phyloP scores from a whole-genome alignment of 2,329 filamentous ascomycete genomes.

The Aaosphaeria arxii region DNA sequence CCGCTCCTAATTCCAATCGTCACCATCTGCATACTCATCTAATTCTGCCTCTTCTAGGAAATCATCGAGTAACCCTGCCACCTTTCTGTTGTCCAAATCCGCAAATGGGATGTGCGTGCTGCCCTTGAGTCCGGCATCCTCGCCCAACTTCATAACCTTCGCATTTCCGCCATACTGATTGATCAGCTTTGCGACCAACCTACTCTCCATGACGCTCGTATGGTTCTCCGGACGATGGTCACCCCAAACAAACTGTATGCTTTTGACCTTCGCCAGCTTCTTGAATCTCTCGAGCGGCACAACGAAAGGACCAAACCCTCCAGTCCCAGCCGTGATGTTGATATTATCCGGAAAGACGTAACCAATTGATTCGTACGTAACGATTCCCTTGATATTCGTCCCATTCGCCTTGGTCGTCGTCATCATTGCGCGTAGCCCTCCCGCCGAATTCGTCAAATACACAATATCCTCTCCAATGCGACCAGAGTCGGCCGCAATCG shows the following conservation, averaged over 20 bases:
- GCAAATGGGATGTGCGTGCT: conserved; percentile 25
- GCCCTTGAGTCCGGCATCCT: conserved; percentile 17
- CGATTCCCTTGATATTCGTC: conserved; percentile 25
- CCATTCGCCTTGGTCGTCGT: conserved; percentile 16
- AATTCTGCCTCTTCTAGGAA: conserved; percentile 15
- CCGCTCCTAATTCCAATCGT: conserved; percentile 2
- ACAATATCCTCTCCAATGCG: conserved; percentile 16
- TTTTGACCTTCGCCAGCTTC: conserved; percentile 16
- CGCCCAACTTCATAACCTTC: conserved; percentile 16
- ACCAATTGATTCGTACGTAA: conserved; percentile 22
- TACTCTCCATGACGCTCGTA: conserved; percentile 10
- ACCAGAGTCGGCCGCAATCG: conserved; percentile 22
- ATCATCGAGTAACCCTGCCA: conserved; percentile 16
- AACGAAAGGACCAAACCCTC: conserved; percentile 19
- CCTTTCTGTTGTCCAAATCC: conserved; percentile 18
- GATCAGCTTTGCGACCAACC: conserved; percentile 15
- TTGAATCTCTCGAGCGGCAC: conserved; percentile 19
- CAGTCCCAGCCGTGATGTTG: conserved; percentile 16
- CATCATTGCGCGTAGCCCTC: conserved; percentile 17
- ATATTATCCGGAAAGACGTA: conserved; percentile 23
- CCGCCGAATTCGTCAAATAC: conserved; percentile 22
- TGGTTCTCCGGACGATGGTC: conserved; percentile 19
- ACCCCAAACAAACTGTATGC: conserved; percentile 22
- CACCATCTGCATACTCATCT: conserved; percentile 16
- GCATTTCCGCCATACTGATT: conserved; percentile 25